Evolutionary conservation across 495 filamentous ascomycete genomes (phyloP), one percentile per base, ranked within the genome.

Genomic region (Neurospora hispaniola): DNA sequence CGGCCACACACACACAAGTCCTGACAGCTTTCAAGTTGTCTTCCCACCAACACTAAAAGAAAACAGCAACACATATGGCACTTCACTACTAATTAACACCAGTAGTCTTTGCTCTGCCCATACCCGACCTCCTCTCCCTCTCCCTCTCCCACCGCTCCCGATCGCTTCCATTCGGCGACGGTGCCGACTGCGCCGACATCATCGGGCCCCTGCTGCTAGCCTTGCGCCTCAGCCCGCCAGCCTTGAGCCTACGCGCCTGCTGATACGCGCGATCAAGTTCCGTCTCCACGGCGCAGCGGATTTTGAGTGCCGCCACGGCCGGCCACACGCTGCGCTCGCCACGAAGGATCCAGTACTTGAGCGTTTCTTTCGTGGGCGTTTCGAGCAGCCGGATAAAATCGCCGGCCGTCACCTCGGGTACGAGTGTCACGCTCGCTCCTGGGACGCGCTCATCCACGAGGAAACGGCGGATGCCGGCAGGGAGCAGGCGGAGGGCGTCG

Each of bases 321-420:
- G 95, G 95, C 95, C 95, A 98, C 0, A 97, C 93, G 71, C 92
- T 93, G 46, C 91, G 81, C 82, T 98, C 94, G 9, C 95, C 95
- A 54, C 91, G 85, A 23, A 90, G 79, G 72, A 95, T 93, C 95
- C 95, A 98, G 74, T 94, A 91, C 38, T 93, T 89, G 12, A 98
- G 82, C 31, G 89, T 88, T 71, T 90, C 88, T 69, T 87, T 85
- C 20, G 90, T 94, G 5, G 95, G 95, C 39, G 89, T 92, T 75
- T 96, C 92, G 42, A 97, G 86, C 54, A 98, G 82, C 41, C 89
- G 88, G 4, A 89, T 78, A 73, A 97, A 91, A 77, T 97, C 95
- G 4, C 81, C 77, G 2, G 89, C 79, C 11, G 86, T 88, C 6
- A 98, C 84, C 73, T 95, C 90, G 5, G 95, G 95, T 10, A 97